A percentile compares a stretch with the other conserved stretches of the same genome.
Conservation (phyloP, 2,329 filamentous ascomycete genomes). For the Aspergillus floridensis region DNA sequence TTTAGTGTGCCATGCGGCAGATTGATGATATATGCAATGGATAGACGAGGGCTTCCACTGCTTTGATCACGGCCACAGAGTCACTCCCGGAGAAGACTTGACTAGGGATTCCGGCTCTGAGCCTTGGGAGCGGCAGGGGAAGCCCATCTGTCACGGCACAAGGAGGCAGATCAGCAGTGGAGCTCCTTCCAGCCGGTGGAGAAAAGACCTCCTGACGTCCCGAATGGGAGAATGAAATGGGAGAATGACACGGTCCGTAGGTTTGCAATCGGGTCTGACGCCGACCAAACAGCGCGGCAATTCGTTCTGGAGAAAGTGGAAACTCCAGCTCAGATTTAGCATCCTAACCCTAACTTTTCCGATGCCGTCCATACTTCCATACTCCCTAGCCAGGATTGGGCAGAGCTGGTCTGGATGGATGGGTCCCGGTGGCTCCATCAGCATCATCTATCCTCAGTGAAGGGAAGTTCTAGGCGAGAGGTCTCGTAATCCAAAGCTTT, state of each 20-base stretch:
- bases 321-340: not conserved
- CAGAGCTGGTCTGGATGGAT: not conserved
- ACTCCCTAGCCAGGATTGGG: not conserved
- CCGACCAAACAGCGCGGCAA: not conserved
- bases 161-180: not conserved
- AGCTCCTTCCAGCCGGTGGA: not conserved
- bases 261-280: not conserved
- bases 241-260: not conserved
- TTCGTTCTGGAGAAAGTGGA: conserved; percentile 1
- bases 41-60: too few species aligned
- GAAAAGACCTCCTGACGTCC: not conserved
- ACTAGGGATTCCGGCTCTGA: too few species aligned
- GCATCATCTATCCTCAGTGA: not conserved
- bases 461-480: conserved; percentile 1
- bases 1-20: too few species aligned
- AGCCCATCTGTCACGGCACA: too few species aligned
- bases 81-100: too few species aligned
- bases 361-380: too few species aligned
- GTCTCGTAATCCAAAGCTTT: not conserved
- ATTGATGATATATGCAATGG: too few species aligned
- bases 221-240: not conserved
- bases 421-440: not conserved
- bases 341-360: too few species aligned
- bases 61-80: too few species aligned
- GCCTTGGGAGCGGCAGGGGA: too few species aligned